Evolutionary conservation across 441 rosid genomes (phyloP), one percentile per base, ranked within the genome.

Genomic region (Capsella rubella): DNA sequence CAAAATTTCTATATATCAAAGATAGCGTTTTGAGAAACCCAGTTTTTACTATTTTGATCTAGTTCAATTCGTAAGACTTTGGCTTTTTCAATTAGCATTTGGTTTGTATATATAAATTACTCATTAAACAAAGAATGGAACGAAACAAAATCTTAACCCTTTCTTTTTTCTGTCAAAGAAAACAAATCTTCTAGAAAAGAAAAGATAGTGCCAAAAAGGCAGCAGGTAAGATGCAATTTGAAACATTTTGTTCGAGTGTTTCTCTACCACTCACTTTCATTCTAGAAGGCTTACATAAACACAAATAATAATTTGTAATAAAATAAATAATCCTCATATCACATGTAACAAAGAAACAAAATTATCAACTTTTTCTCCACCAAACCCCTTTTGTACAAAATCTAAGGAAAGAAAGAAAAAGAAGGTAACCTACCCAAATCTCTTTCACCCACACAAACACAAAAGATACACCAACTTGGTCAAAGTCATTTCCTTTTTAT

Each of bases 351-450:
- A 27, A 52, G 6, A 52, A 3, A 5, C 27, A 52, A 40, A 13
- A 13, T 4, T 11, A 12, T 7, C 2, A 8, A 52, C 32, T 27
- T 11, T 31, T 13, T 53, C 34, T 31, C 39, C 32, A 54, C 37
- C 59, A 45, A 45, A 45, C 18, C 49, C 49, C 18, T 45, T 45
- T 42, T n/a, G 18, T 45, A 45, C 49, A 45, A 54, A 54, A 29
- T 29, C 59, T 54, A 54, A 29, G 5, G 37, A 29, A 54, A 54
- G 37, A 53, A 53, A 28, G 10, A 54, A 29, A 54, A 46, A 46
- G 51, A 46, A 46, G 59, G 35, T 54, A 14, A 54, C 59, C 59
- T 54, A 54, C 59, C 59, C 59, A 54, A 54, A 54, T 54, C 59
- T 54, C 11, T 54, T 29, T 31, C 59, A 54, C 39, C 59, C 39